phyloP scores from a whole-genome alignment of 345 rosid genomes.

The Populus alba region DNA sequence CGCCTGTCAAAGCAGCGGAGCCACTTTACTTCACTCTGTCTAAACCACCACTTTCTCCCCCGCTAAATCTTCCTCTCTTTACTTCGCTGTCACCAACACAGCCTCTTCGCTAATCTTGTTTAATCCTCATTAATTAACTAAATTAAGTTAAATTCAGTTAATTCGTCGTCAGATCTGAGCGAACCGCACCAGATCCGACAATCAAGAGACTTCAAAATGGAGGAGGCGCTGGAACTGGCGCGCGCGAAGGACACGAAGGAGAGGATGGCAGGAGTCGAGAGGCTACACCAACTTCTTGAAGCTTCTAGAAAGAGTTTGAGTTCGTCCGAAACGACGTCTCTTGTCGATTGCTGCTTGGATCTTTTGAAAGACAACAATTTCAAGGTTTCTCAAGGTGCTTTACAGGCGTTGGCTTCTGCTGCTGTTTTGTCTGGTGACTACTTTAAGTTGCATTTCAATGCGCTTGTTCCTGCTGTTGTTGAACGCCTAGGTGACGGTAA shows the following conservation, averaged over 20 bases:
- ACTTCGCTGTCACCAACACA: neutral
- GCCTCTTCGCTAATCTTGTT: neutral
- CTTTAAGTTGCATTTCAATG: slow-evolving; percentile 87
- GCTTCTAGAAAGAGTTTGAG: slow-evolving; percentile 72
- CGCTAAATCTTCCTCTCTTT: neutral
- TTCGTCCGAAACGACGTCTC: slow-evolving; percentile 70
- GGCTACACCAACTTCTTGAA: slow-evolving; percentile 84
- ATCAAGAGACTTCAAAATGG: slow-evolving; percentile 41
- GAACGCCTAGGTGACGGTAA: slow-evolving; percentile 88
- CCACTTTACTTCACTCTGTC: neutral
- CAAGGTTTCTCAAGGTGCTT: slow-evolving; percentile 88
- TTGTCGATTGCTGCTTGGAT: slow-evolving; percentile 94
- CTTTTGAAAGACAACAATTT: slow-evolving; percentile 94
- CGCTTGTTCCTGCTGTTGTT: slow-evolving; percentile 87
- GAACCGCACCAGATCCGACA: slow-evolving; percentile 14
- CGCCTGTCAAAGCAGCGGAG: neutral
- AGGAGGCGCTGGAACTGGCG: slow-evolving; percentile 93
- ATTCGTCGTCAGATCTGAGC: slow-evolving; percentile 41
- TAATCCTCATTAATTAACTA: neutral
- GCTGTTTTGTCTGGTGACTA: slow-evolving; percentile 95
- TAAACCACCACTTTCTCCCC: neutral
- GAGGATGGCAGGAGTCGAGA: slow-evolving; percentile 99
- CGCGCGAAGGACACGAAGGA: slow-evolving; percentile 98
- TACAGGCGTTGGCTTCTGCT: slow-evolving; percentile 94
- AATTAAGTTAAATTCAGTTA: too few relatives aligned